phyloP scores from a whole-genome alignment of 176 grass and related monocot genomes.

The Lolium multiflorum region DNA sequence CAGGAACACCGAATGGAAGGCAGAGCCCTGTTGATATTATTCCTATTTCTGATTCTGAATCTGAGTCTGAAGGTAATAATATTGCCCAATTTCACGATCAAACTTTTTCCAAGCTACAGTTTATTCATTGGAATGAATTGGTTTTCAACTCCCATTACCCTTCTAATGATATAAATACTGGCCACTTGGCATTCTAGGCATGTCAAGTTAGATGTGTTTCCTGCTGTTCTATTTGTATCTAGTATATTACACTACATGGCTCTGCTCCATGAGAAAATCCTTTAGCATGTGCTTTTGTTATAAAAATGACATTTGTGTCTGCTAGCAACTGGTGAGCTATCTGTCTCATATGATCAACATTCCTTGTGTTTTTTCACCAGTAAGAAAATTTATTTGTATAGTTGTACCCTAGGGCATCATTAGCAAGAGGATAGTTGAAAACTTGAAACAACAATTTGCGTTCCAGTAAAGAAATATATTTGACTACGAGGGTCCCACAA shows the following conservation, averaged over 20 bases:
- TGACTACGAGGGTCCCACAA: constrained; percentile 1
- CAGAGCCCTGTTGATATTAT: constrained; percentile 28
- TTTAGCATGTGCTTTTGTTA: constrained; percentile 9
- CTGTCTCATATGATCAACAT: background rate
- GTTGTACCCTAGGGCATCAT: constrained; percentile 3
- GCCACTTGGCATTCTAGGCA: constrained; percentile 24
- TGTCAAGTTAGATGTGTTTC: constrained; percentile 2
- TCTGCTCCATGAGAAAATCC: background rate
- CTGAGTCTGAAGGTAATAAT: constrained; percentile 74
- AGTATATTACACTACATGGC: constrained; percentile 15
- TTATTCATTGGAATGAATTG: constrained; percentile 16
- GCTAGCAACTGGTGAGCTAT: background rate
- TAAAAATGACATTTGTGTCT: constrained; percentile 9
- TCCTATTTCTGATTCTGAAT: constrained; percentile 55
- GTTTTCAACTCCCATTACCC: background rate
- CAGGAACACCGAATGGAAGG: constrained; percentile 36
- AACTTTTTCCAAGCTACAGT: constrained; percentile 30
- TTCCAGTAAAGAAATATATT: constrained; percentile 18
- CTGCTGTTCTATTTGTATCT: constrained; percentile 31
- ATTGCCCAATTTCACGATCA: constrained; percentile 11
- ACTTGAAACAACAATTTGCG: background rate
- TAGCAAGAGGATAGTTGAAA: background rate
- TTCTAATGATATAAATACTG: constrained; percentile 16
- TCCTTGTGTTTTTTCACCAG: background rate
- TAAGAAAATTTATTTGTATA: constrained; percentile 2